A percentile compares a stretch with the other conserved stretches of the same genome.
phyloP scores from a whole-genome alignment of 805 yeast species.

The Ogataea paradorogensis region DNA sequence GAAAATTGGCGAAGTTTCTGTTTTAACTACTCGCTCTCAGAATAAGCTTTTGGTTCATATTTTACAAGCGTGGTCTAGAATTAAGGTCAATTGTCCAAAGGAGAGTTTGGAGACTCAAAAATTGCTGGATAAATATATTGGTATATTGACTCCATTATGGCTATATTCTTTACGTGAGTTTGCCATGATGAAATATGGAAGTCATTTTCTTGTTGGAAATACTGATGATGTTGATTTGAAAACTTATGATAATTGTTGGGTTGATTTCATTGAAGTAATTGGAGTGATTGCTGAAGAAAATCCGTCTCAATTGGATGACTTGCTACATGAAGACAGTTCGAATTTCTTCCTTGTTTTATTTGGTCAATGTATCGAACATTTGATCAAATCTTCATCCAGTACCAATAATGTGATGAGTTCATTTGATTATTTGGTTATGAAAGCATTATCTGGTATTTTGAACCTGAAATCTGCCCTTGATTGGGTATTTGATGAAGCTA shows the following conservation, averaged over 20 bases:
- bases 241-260: conserved; percentile 62
- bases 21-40: conserved; percentile 42
- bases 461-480: conserved; percentile 54
- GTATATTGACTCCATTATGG: conserved; percentile 74
- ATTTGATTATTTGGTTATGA: conserved; percentile 36
- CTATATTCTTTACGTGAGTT: conserved; percentile 69
- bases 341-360: conserved; percentile 76
- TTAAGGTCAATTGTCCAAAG: conserved; percentile 36
- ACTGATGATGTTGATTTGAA: conserved; percentile 45
- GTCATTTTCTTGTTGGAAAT: conserved; percentile 30
- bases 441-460: conserved; percentile 55
- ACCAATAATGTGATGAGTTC: conserved; percentile 14
- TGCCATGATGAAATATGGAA: conserved; percentile 59
- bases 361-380: conserved; percentile 78
- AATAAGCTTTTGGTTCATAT: conserved; percentile 57
- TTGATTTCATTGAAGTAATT: conserved; percentile 72
- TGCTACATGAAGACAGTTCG: conserved; percentile 54
- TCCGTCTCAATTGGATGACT: conserved; percentile 40
- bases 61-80: conserved; percentile 71
- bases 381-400: conserved; percentile 43
- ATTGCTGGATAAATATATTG: conserved; percentile 55
- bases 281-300: conserved; percentile 59
- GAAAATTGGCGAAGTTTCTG: conserved; percentile 55
- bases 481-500: conserved; percentile 59
- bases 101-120: conserved; percentile 45